Base-by-base conservation (phyloP, 148 eudicot genomes). In the Cornus suecica region DNA sequence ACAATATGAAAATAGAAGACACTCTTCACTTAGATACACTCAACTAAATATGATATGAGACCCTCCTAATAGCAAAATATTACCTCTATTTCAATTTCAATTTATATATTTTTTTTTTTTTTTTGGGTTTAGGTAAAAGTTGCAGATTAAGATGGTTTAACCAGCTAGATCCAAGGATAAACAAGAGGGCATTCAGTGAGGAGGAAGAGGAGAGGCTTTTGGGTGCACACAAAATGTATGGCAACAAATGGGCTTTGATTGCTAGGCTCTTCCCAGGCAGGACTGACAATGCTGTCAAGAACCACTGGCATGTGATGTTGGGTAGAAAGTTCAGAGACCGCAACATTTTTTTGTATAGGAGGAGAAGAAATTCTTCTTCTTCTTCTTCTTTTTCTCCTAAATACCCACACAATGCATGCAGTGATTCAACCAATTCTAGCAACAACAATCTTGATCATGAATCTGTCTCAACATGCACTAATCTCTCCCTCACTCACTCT, bases 91-190 rank as follows among this genome's bases (percentile, higher is more conserved):
- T n/a, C n/a, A n/a, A n/a, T n/a, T n/a, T n/a, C n/a, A n/a, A n/a
- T n/a, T n/a, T n/a, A n/a, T n/a, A n/a, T n/a, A n/a, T n/a, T n/a
- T n/a, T n/a, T n/a, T n/a, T n/a, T n/a, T n/a, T n/a, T n/a, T 52
- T 18, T 22, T 58, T 18, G 18, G 1, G 29, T 51, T 37, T 37
- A 90, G 94, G 92, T 14, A 90, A 90, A 68, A 90, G 92, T 78
- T 90, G 94, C 81, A 88, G 92, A 66, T 75, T 90, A 37, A 88
- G 94, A 74, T 90, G 94, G 94, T 87, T 88, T 66, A 90, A 90
- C 73, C 94, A 90, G 66, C 80, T 90, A 54, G 90, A 90, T 73
- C 90, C 94, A 24, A 78, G 80, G 45, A 85, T 90, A 20, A 90
- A 87, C 82, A 79, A 77, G 69, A 81, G 75, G 34, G 72, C 90